Conservation (phyloP, 192 early-diverging fungal genomes). For the Coemansia sp. region DNA sequence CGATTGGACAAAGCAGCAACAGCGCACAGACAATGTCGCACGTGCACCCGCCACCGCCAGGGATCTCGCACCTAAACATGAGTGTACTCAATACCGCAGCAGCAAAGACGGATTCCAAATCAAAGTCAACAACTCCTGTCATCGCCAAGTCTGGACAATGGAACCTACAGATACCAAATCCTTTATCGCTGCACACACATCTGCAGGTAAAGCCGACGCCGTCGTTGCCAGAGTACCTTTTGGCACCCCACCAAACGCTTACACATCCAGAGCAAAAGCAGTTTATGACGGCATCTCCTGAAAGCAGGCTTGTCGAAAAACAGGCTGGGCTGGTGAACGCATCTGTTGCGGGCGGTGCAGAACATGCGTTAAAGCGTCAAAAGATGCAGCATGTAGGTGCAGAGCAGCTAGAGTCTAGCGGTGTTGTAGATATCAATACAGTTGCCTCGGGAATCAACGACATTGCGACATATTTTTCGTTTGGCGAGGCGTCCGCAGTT, state of each 20-base stretch:
- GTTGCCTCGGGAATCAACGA: conserved; percentile 10
- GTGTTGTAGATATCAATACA: not conserved
- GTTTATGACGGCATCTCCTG: conserved; percentile 11
- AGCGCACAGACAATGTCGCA: too few species aligned
- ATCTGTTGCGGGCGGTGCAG: not conserved
- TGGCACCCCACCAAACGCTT: conserved; percentile 8
- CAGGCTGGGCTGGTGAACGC: not conserved
- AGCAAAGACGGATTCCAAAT: not conserved
- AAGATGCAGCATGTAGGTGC: not conserved
- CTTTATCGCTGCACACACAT: conserved; percentile 14
- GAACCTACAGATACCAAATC: not conserved
- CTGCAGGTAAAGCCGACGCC: conserved; percentile 33
- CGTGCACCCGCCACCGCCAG: not conserved
- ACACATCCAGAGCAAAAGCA: conserved; percentile 7
- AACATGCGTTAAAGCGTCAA: not conserved
- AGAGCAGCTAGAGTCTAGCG: not conserved
- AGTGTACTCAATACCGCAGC: not conserved
- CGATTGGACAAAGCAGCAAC: not conserved
- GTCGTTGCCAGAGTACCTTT: conserved; percentile 33
- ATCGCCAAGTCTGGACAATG: not conserved
- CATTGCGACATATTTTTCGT: conserved; percentile 39
- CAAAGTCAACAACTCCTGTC: not conserved
- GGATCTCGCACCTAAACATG: conserved; percentile 2
- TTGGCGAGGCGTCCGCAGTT: conserved; percentile 19
- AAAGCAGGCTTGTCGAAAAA: not conserved